Percentiles rank a stretch among this genome's conserved stretches.
These are phyloP conservation scores for Colletotrichum cereale DNA, from an alignment of 2,329 filamentous ascomycete genomes.

Conservation along the genomic window DNA sequence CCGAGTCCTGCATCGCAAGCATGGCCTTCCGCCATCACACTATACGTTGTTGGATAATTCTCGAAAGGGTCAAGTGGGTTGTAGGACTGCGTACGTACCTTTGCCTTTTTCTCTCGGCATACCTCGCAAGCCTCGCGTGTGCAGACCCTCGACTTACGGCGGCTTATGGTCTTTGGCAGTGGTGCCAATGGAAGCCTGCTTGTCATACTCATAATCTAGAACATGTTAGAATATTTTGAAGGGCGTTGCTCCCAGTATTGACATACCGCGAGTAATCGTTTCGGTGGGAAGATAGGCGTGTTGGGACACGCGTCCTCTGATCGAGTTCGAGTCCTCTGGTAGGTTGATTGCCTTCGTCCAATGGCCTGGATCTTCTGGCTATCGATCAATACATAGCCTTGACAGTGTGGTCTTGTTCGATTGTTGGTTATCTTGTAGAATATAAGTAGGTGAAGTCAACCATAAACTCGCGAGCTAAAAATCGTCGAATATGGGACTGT, in stretches of 20 bases:
- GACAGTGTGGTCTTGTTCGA: neutral
- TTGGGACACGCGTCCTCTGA: neutral
- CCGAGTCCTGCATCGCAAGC: slow-evolving; percentile 6
- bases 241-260: too few relatives aligned
- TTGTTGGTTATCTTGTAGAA: neutral
- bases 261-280: neutral
- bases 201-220: neutral
- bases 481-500: neutral
- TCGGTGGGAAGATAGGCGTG: neutral
- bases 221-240: neutral
- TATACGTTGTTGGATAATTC: neutral
- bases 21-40: slow-evolving; percentile 32
- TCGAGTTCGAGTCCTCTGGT: accelerated
- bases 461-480: too few relatives aligned
- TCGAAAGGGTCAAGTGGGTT: accelerated
- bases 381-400: too few relatives aligned
- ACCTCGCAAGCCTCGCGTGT: slow-evolving; percentile 14
- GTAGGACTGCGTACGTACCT: neutral
- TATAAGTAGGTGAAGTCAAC: neutral
- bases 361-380: too few relatives aligned
- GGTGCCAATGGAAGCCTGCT: neutral
- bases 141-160: neutral
- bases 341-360: too few relatives aligned
- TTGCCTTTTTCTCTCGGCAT: slow-evolving; percentile 18
- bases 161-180: neutral